Base-by-base conservation (phyloP, 2,329 filamentous ascomycete genomes). In the Pyrenochaeta sp. region DNA sequence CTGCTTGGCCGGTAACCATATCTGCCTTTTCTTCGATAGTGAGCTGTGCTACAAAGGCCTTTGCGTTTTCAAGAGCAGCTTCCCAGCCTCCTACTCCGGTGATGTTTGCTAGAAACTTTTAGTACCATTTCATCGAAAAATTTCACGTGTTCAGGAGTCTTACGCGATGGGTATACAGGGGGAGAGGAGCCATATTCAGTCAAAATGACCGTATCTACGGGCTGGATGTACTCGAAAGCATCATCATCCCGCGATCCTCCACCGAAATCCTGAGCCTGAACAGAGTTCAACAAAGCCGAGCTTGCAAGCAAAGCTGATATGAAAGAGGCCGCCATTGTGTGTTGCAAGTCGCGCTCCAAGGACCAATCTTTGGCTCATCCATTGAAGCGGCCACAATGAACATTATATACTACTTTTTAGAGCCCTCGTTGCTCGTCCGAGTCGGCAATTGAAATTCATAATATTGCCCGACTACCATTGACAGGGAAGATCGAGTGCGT, bases 91-190 rank as follows among this genome's bases (percentile, higher is more conserved):
- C 64, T 35, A 41, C 43, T 28, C 64, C 63, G 10, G 64, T 63
- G 23, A 55, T 52, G 22, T 67, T 65, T 29, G 64, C 64, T 65
- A 23, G 6, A 7, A 14, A 10, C 7, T 29, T 31, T 88, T 84
- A 62, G 51, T 14, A n/a, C 21, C 10, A 18, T 15, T 23, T 29
- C n/a, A n/a, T n/a, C n/a, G n/a, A n/a, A n/a, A n/a, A n/a, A n/a
- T n/a, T n/a, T n/a, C n/a, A n/a, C n/a, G n/a, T n/a, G n/a, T n/a
- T n/a, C n/a, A n/a, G n/a, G 19, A 15, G n/a, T 56, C 61, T 48
- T 50, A 65, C 61, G 62, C 10, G 60, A 62, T 23, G 62, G 62
- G 36, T 64, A 58, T 5, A 66, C 58, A 39, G 62, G 44, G 7
- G 61, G 56, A 4, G 62, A 66, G 18, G 58, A 58, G 28, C 61